phyloP scores from a whole-genome alignment of 2,329 filamentous ascomycete genomes.

The Aphanoascus verrucosus region DNA sequence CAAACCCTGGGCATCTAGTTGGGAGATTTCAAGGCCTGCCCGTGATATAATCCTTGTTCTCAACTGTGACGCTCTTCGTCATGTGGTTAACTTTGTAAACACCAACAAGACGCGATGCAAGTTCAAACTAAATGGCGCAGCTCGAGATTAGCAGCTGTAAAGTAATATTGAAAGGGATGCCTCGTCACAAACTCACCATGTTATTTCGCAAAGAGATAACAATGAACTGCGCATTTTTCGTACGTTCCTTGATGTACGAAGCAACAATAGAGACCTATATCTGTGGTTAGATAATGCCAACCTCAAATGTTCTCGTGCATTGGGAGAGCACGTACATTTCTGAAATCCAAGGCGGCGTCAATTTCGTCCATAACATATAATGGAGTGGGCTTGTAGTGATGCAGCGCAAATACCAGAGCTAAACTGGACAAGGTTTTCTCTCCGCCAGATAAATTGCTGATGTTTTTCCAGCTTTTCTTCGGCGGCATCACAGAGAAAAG shows the following conservation, averaged over 20 bases:
- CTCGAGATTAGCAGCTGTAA: slow-evolving; percentile 11
- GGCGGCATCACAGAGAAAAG: slow-evolving; percentile 97
- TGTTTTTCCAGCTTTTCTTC: slow-evolving; percentile 99
- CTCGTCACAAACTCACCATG: slow-evolving; percentile 47
- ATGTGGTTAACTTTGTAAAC: slow-evolving; percentile 99
- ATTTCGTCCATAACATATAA: slow-evolving; percentile 99
- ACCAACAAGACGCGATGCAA: slow-evolving; percentile 86
- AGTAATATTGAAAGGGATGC: background rate
- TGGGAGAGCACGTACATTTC: slow-evolving; percentile 61
- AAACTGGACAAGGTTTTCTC: slow-evolving; percentile 93
- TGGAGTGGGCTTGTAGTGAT: slow-evolving; percentile 96
- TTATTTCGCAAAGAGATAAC: slow-evolving; percentile 97
- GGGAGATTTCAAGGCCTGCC: slow-evolving; percentile 12
- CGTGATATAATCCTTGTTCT: slow-evolving; percentile 66
- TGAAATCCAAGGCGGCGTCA: slow-evolving; percentile 92
- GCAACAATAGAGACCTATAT: slow-evolving; percentile 85
- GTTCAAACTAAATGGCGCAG: slow-evolving; percentile 55
- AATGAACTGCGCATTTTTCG: slow-evolving; percentile 98
- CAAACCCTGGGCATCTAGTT: slow-evolving; percentile 1
- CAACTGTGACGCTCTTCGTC: slow-evolving; percentile 83
- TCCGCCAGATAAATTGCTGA: slow-evolving; percentile 86
- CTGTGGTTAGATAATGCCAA: background rate
- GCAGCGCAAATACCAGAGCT: slow-evolving; percentile 92
- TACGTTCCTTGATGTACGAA: slow-evolving; percentile 97
- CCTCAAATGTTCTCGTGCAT: background rate